Conservation (phyloP, 2,329 filamentous ascomycete species). For the Cytospora piceae region DNA sequence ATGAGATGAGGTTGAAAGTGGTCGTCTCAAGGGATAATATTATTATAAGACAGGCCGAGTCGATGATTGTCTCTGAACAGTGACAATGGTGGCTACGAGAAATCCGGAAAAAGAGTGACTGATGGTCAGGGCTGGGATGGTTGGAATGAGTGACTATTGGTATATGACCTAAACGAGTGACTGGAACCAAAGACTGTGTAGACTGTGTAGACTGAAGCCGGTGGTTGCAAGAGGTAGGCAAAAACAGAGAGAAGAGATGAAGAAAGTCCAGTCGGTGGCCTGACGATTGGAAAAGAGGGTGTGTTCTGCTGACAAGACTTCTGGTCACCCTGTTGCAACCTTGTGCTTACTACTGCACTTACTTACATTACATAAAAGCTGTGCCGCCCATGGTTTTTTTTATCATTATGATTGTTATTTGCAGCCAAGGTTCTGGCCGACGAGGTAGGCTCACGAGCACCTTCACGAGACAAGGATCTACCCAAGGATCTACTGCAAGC, state of each 20-base stretch:
- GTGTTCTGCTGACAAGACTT: slow-evolving; percentile 22
- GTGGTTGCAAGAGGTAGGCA: slow-evolving; percentile 8
- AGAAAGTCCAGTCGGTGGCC: not conserved
- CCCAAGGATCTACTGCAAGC: not conserved
- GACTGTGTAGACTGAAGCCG: slow-evolving; percentile 1
- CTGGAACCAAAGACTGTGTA: slow-evolving; percentile 15
- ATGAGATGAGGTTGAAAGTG: not conserved
- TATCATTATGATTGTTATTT: slow-evolving; percentile 13
- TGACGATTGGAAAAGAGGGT: slow-evolving; percentile 12
- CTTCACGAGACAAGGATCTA: not conserved
- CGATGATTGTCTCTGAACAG: slow-evolving; percentile 8
- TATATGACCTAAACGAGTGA: slow-evolving; percentile 23
- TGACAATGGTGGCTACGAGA: slow-evolving; percentile 18
- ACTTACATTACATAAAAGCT: not conserved
- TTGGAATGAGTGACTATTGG: slow-evolving; percentile 23
- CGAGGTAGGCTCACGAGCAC: not conserved
- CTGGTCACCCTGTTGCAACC: slow-evolving; percentile 5
- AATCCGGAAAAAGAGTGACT: slow-evolving; percentile 21
- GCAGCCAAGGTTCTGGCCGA: not conserved
- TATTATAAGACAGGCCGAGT: slow-evolving; percentile 5
- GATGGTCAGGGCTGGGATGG: slow-evolving; percentile 3
- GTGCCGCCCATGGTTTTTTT: not conserved
- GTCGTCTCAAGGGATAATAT: slow-evolving; percentile 8
- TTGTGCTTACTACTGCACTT: slow-evolving; percentile 5
- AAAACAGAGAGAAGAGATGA: slow-evolving; percentile 2